Conservation (phyloP, 139 green algal species). For the Yamagishiella unicocca region DNA sequence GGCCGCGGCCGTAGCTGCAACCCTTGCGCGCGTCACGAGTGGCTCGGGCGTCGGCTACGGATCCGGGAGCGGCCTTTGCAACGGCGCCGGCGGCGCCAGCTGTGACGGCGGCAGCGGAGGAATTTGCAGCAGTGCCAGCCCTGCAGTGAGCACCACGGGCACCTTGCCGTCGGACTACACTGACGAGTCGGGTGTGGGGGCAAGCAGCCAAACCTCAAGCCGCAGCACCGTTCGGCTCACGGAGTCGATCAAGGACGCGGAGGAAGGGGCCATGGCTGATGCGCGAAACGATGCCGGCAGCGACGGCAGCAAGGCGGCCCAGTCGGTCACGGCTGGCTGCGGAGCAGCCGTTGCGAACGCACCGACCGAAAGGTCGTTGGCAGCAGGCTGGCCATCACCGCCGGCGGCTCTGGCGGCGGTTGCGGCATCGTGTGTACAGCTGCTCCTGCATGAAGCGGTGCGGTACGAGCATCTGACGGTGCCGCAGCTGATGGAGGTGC, state of each 20-base stretch:
- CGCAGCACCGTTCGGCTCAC: not conserved
- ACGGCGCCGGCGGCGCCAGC: too few relatives aligned
- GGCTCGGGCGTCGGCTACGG: too few relatives aligned
- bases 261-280: too few relatives aligned
- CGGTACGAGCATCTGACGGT: constrained; percentile 34
- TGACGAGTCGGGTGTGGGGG: not conserved
- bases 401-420: not conserved
- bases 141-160: not conserved
- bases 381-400: too few relatives aligned
- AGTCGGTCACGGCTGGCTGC: not conserved
- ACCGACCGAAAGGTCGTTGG: not conserved
- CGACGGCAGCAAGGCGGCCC: not conserved
- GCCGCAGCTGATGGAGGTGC: constrained; percentile 26
- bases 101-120: too few relatives aligned
- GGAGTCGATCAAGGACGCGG: too few relatives aligned
- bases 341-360: not conserved
- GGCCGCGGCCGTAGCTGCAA: too few relatives aligned
- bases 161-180: not conserved
- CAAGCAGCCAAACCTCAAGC: constrained; percentile 16
- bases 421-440: not conserved
- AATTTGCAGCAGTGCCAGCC: not conserved
- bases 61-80: too few relatives aligned
- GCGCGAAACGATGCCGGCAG: too few relatives aligned
- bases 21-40: too few relatives aligned
- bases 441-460: constrained; percentile 11